A percentile compares a stretch with the other conserved stretches of the same genome.
phyloP scores from a whole-genome alignment of 257 asterid genomes.

The Henckelia pumila region DNA sequence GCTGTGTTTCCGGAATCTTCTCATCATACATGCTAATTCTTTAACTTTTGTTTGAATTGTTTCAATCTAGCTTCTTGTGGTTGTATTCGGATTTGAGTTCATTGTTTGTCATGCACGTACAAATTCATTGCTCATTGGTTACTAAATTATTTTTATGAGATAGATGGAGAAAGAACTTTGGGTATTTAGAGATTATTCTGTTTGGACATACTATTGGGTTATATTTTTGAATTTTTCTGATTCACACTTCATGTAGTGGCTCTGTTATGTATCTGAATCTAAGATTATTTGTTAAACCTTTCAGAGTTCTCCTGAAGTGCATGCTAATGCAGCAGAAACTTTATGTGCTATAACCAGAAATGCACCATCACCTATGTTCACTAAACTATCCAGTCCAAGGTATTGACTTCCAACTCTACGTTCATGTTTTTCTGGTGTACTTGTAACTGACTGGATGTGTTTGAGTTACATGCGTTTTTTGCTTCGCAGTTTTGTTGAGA shows the following conservation, averaged over 20 bases:
- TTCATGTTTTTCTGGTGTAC: constrained; percentile 1
- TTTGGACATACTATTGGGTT: constrained; percentile 20
- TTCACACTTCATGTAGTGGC: constrained; percentile 16
- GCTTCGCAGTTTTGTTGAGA: constrained; percentile 71
- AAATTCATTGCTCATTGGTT: constrained; percentile 16
- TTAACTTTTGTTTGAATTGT: constrained; percentile 10
- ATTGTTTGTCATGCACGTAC: constrained; percentile 5
- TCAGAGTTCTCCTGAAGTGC: constrained; percentile 93
- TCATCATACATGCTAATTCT: background rate
- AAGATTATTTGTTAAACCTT: constrained; percentile 15
- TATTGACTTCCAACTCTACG: constrained; percentile 24
- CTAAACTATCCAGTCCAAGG: constrained; percentile 92
- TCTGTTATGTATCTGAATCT: constrained; percentile 13
- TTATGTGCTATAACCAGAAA: constrained; percentile 91
- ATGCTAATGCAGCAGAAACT: constrained; percentile 95
- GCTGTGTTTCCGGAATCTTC: constrained; percentile 1
- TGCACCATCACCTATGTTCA: constrained; percentile 79
- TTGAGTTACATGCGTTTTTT: constrained; percentile 21
- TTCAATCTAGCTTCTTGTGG: constrained; percentile 11
- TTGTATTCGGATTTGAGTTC: constrained; percentile 17
- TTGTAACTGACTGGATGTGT: background rate
- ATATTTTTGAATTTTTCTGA: constrained; percentile 26
- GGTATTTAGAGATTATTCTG: constrained; percentile 21
- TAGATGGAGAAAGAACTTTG: constrained; percentile 25
- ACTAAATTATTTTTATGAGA: constrained; percentile 16